phyloP scores from a whole-genome alignment of 176 grass and related monocot species.

The Lolium multiflorum region DNA sequence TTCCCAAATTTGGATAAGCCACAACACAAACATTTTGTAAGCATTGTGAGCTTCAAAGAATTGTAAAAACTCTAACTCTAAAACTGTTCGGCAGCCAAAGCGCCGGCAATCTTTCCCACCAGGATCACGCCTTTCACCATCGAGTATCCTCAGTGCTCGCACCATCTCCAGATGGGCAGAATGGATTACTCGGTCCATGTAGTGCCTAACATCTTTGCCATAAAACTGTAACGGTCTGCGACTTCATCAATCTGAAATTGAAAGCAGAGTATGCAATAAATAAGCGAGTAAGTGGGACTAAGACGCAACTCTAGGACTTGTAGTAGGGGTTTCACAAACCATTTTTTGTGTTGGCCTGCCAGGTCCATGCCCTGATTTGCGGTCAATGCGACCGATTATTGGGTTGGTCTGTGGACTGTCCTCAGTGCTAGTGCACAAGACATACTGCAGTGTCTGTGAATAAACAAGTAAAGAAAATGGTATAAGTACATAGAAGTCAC shows the following conservation, averaged over 20 bases:
- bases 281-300: constrained; percentile 18
- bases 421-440: constrained; percentile 61
- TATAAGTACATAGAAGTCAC: constrained; percentile 27
- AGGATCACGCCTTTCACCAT: neutral
- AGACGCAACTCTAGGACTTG: neutral
- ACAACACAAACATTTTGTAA: constrained; percentile 32
- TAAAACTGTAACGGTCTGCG: constrained; percentile 84
- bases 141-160: neutral
- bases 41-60: neutral
- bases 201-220: constrained; percentile 80
- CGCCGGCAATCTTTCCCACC: neutral
- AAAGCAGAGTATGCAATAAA: neutral
- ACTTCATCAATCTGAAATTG: constrained; percentile 81
- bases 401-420: constrained; percentile 70
- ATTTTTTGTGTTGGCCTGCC: constrained; percentile 90
- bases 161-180: neutral
- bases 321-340: constrained; percentile 46
- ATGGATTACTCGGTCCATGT: constrained; percentile 62
- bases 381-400: constrained; percentile 88
- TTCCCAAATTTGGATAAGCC: neutral
- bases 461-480: constrained; percentile 35
- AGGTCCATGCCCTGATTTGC: constrained; percentile 88
- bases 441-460: constrained; percentile 78
- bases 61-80: neutral
- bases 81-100: neutral